Percentiles rank a stretch among this genome's conserved stretches.
Conservation (phyloP, 345 rosid species). For the Boechera retrofracta region DNA sequence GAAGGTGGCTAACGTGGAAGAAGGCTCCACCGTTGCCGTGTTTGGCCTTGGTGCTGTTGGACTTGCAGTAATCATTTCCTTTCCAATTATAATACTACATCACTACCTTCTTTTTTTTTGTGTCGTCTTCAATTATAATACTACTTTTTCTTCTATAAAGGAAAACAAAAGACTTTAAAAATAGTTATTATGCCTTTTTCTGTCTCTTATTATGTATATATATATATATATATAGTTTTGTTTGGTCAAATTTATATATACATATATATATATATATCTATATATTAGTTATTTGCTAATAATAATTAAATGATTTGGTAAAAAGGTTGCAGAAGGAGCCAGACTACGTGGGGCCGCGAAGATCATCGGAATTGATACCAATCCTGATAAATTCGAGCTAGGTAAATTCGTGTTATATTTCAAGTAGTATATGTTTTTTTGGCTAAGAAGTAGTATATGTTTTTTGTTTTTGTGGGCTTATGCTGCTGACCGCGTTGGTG, state of each 20-base stretch:
- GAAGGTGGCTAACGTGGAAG: conserved; percentile 63
- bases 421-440: not conserved
- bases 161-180: no score
- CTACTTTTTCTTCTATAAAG: not conserved
- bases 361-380: conserved; percentile 71
- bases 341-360: conserved; percentile 60
- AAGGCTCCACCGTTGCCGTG: conserved; percentile 67
- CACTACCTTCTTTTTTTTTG: not conserved
- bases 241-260: not conserved
- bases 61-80: conserved; percentile 57
- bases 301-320: not conserved
- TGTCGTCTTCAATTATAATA: not conserved
- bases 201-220: no score
- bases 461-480: not conserved
- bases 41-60: conserved; percentile 82
- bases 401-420: conserved; percentile 41
- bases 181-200: no score
- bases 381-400: conserved; percentile 61
- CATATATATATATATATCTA: no score
- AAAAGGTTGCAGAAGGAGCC: conserved; percentile 74
- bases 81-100: no score
- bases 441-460: no score
- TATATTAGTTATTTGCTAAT: not conserved
- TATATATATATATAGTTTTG: not conserved
- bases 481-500: not conserved